Evolutionary conservation across 2,329 filamentous ascomycete genomes (phyloP).

Genomic region (Monosporascus cannonballus): DNA sequence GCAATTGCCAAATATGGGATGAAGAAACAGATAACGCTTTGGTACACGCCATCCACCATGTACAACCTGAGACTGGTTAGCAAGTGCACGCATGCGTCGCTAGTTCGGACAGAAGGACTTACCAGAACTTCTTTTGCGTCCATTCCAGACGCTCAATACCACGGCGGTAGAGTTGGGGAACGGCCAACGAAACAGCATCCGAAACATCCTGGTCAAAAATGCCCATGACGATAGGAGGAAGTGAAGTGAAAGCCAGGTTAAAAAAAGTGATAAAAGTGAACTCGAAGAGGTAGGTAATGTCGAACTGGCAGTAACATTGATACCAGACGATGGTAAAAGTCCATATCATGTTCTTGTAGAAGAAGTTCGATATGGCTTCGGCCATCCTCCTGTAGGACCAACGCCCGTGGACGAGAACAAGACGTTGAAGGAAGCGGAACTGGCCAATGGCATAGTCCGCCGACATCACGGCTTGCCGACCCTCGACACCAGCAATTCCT

Average conservation of each 20-base stretch:
- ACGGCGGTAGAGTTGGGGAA: slow-evolving; percentile 89
- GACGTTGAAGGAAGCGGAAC: slow-evolving; percentile 78
- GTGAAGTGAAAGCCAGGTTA: slow-evolving; percentile 92
- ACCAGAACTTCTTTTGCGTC: slow-evolving; percentile 97
- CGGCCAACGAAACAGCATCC: slow-evolving; percentile 86
- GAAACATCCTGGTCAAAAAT: slow-evolving; percentile 96
- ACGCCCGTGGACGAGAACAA: slow-evolving; percentile 84
- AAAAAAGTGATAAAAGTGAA: slow-evolving; percentile 97
- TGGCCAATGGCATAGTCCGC: slow-evolving; percentile 94
- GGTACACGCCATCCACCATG: slow-evolving; percentile 91
- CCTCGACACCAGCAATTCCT: slow-evolving; percentile 89
- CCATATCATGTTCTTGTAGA: slow-evolving; percentile 99
- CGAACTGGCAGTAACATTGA: slow-evolving; percentile 91
- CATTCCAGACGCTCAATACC: slow-evolving; percentile 96
- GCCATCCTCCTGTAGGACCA: slow-evolving; percentile 95
- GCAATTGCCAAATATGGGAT: slow-evolving; percentile 79
- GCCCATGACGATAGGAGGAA: slow-evolving; percentile 93
- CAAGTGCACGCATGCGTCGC: slow-evolving; percentile 20
- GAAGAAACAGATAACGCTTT: slow-evolving; percentile 90
- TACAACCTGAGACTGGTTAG: slow-evolving; percentile 58
- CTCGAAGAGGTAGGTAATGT: slow-evolving; percentile 95
- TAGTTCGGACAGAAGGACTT: slow-evolving; percentile 29
- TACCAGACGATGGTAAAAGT: slow-evolving; percentile 97
- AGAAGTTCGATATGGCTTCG: slow-evolving; percentile 96
- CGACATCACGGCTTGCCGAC: slow-evolving; percentile 89